Base-by-base conservation (phyloP, 805 yeast genomes). In the Dipodascus geniculatus region DNA sequence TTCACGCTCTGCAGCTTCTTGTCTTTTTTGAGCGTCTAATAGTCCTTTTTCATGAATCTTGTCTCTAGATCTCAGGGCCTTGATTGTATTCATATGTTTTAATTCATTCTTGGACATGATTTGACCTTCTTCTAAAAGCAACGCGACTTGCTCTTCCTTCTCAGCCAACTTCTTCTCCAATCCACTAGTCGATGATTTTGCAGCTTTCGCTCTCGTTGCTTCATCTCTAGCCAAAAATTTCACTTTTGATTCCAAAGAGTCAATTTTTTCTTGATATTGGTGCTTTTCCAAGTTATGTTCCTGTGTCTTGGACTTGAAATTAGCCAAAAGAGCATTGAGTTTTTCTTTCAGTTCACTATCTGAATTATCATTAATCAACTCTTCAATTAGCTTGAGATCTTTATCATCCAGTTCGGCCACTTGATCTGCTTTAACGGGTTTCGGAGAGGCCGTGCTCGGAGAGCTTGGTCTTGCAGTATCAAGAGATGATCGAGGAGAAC, bases 91-190 rank as follows among this genome's bases (percentile, higher is more conserved):
- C 59, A 78, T 81, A 52, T 81, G 74, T 58, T 78, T 79, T 23
- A 87, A 73, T 61, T 91, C 97, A 56, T 79, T 81, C 55, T 76
- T 75, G 0, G 93, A 80, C 42, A 88, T 68, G 22, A 76, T 79
- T 57, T 84, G 82, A 2, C 96, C 96, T 66, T 89, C 96, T 53
- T 77, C 80, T 63, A 85, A 63, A 24, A 90, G 69, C 54, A 83
- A 81, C 17, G 78, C 76, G 23, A 90, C 80, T 28, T 80, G 77
- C 11, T 72, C 75, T 51, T 89, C 87, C 71, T 83, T 60, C 67
- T 78, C 61, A 57, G 68, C 49, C 66, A 66, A 53, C 67, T 74
- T 57, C 60, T 71, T 57, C 54, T 60, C 54, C 63, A 58, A 3
- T 54, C 64, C 55, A 48, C 53, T 23, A 2, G 54, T 38, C 11